Evolutionary conservation across 768 basidiomycete genomes (phyloP).

Genomic region (Kwoniella pini): DNA sequence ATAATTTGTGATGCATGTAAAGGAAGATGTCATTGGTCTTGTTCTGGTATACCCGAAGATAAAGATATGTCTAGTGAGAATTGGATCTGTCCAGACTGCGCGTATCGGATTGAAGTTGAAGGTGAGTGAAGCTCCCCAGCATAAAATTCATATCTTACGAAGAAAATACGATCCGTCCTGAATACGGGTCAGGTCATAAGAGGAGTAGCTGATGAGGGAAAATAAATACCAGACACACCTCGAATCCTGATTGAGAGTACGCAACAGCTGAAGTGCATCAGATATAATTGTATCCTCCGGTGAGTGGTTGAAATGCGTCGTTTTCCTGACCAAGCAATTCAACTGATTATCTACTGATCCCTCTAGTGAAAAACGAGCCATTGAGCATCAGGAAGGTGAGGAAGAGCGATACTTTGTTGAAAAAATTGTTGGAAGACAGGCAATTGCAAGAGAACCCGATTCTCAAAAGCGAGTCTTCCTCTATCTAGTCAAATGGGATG

Average conservation of each 20-base stretch:
- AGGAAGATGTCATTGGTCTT: slow-evolving; percentile 22
- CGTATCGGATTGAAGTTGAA: background rate
- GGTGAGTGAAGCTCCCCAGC: slow-evolving; percentile 8
- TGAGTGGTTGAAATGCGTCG: background rate
- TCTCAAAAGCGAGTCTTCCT: slow-evolving; percentile 3
- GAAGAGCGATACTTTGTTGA: slow-evolving; percentile 13
- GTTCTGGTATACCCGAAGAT: slow-evolving; percentile 14
- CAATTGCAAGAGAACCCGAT: background rate
- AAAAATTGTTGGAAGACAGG: slow-evolving; percentile 6
- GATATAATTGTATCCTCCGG: slow-evolving; percentile 23
- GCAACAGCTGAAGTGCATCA: slow-evolving; percentile 18
- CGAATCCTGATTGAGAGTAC: slow-evolving; percentile 10
- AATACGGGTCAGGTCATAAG: no score
- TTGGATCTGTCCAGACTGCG: slow-evolving; percentile 21
- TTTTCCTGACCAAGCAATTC: no score
- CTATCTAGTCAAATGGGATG: slow-evolving; percentile 26
- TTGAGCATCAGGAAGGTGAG: slow-evolving; percentile 14
- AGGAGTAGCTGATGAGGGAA: no score
- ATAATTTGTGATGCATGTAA: slow-evolving; percentile 21
- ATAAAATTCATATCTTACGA: no score
- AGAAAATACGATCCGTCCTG: no score
- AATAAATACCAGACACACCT: no score
- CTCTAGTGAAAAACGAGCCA: slow-evolving; percentile 15
- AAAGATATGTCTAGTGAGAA: slow-evolving; percentile 18
- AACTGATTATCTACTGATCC: no score